Base-by-base conservation (phyloP, 2,329 filamentous ascomycete genomes). In the Geoglossum cookeanum region DNA sequence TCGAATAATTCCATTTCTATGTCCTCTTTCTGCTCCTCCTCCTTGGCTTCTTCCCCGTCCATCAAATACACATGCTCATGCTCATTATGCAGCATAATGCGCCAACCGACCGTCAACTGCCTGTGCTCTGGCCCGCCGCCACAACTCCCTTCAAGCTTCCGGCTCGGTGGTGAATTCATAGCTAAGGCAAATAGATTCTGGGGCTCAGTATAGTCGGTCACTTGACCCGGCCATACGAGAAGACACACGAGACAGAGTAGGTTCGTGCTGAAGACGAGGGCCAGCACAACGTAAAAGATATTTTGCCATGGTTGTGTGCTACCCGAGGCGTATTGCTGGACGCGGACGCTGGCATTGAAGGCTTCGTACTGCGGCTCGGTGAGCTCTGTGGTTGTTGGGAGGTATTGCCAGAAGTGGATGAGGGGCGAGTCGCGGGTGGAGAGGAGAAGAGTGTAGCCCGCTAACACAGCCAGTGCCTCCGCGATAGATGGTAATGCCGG, bases 191-290 rank as follows among this genome's bases (percentile, higher is more conserved):
- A 89, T 1, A 89, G 70, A 64, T 89, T 89, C 57, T 83, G 79
- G 0, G 85, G 84, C 63, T 91, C 85, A 0, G 81, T 85, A 64
- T 85, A 89, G 69, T 91, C 87, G 0, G 84, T 89, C 6, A 91
- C 78, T 27, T 87, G 75, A 0, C 79, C 78, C 65, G 61, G 76
- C 56, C 78, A 72, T 52, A 78, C 64, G 55, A 83, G 66, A 60
- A 84, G 74, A 68, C 87, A 88, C 1, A 71, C 64, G 0, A 87
- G 70, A 58, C 83, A 85, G 44, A 83, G 70, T 30, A 82, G 59
- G 65, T 86, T 89, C 63, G 85, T 78, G 29, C 78, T 60, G 63
- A 88, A 85, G 1, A 85, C 81, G 13, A 81, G 68, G 1, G 76
- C 64, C 0, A 91, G 76, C 0, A 89, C 74, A 1, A 81, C 58